Percentiles rank a stretch among this genome's conserved stretches.
Evolutionary conservation across 345 rosid species (phyloP).

Genomic region (Arabis alpina): DNA sequence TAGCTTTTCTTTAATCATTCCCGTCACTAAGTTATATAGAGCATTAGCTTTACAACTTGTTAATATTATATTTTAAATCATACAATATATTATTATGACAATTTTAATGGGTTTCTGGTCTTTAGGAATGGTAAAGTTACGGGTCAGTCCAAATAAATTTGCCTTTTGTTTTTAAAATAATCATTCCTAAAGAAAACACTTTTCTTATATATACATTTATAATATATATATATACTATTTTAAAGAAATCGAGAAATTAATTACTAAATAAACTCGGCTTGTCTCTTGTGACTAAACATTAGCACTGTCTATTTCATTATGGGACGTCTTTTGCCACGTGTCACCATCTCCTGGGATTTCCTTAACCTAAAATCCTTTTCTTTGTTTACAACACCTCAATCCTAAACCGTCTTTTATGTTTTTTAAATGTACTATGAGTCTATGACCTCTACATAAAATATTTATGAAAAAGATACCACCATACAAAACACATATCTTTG

Average conservation of each 20-base stretch:
- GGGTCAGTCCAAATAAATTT: conserved; percentile 18
- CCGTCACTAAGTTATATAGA: conserved; percentile 35
- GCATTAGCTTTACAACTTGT: conserved; percentile 35
- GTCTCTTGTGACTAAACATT: conserved; percentile 33
- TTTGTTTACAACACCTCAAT: neutral
- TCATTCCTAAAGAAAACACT: conserved; percentile 18
- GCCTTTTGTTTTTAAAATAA: conserved; percentile 20
- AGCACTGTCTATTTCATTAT: neutral
- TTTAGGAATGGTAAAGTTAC: conserved; percentile 15
- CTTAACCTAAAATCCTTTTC: neutral
- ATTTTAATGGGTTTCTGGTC: conserved; percentile 5
- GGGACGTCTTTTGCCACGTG: conserved; percentile 10
- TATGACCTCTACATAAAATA: neutral
- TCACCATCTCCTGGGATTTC: neutral
- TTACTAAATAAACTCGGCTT: conserved; percentile 14
- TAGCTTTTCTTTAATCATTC: conserved; percentile 37
- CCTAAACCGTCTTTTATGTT: conserved; percentile 9
- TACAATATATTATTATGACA: conserved; percentile 20
- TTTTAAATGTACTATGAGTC: neutral
- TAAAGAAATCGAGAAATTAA: neutral
- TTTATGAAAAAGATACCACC: neutral
- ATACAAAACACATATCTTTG: neutral
- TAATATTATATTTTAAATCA: neutral
- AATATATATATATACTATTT: neutral
- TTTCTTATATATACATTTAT: neutral